A percentile compares a stretch with the other conserved stretches of the same genome.
Evolutionary conservation across 2,329 filamentous ascomycete species (phyloP).

Genomic region (Capronia epimyces): DNA sequence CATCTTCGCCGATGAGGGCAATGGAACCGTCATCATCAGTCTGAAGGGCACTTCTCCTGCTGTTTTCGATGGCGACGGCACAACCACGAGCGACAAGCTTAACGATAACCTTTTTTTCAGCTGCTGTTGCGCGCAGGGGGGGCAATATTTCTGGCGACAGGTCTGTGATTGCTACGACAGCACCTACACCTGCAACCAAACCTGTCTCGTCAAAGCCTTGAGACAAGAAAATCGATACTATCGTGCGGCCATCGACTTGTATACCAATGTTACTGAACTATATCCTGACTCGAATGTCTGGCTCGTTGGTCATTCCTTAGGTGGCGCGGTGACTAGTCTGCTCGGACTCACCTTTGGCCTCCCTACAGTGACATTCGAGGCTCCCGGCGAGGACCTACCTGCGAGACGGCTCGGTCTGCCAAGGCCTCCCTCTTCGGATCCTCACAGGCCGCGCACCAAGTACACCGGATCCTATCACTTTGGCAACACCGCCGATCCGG

Average conservation of each 20-base stretch:
- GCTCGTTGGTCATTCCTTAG: conserved; percentile 87
- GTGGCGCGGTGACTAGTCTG: conserved; percentile 81
- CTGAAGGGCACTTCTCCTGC: conserved; percentile 87
- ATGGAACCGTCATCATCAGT: conserved; percentile 83
- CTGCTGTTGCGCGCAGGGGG: conserved; percentile 93
- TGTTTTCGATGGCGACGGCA: conserved; percentile 93
- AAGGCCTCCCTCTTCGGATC: conserved; percentile 70
- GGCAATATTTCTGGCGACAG: conserved; percentile 81
- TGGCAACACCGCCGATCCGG: conserved; percentile 90
- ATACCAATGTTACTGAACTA: conserved; percentile 81
- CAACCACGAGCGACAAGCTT: conserved; percentile 93
- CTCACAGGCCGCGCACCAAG: conserved; percentile 60
- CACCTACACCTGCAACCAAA: conserved; percentile 86
- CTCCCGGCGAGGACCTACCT: conserved; percentile 83
- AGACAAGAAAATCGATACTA: conserved; percentile 86
- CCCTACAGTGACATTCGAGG: conserved; percentile 88
- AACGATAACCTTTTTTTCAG: conserved; percentile 98
- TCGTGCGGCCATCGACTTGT: conserved; percentile 78
- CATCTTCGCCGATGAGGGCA: conserved; percentile 79
- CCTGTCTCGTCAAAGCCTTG: conserved; percentile 72
- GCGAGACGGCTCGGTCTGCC: conserved; percentile 80
- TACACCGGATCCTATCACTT: conserved; percentile 82
- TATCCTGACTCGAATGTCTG: conserved; percentile 83
- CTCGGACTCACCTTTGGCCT: conserved; percentile 85
- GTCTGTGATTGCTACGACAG: conserved; percentile 88